Base-by-base conservation (phyloP, 179 eudicot species). In the Beta macrorhiza region DNA sequence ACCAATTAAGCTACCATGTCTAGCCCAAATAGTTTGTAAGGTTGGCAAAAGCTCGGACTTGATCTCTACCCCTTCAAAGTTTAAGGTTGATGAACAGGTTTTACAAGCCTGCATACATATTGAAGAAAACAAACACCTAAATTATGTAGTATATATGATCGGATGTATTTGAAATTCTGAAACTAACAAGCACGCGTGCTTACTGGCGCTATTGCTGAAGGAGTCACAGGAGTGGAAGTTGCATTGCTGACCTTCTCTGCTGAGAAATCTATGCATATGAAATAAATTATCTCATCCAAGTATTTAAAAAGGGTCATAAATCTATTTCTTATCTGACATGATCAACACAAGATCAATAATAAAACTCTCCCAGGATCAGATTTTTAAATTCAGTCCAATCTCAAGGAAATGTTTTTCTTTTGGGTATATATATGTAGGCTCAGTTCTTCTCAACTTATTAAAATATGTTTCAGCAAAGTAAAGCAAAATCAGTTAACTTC, bases 11-110 rank as follows among this genome's bases (percentile, higher is more conserved):
- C 44, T 58, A 47, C 87, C 87, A 2, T 75, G 78, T 76, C 69
- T 85, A 0, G 56, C 77, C 80, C 84, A 69, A 56, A 79, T 65
- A 16, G 82, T 79, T 42, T 75, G 32, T 57, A 85, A 62, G 32
- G 84, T 77, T 45, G 80, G 82, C 49, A 82, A 51, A 25, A 74
- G 64, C 22, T 78, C 77, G 5, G 74, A 29, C 55, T 63, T 82
- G 67, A 85, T 79, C 2, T 78, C 68, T 20, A 78, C 61, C 42
- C 83, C 84, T 75, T 85, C 64, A 57, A 78, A 78, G 17, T 67
- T 61, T 42, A 73, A 52, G 11, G 57, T 73, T 32, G 77, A 25
- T 20, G 71, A 67, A 32, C 72, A 68, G 1, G 4, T 22, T 10
- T 9, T 13, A 53, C 42, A 22, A 11, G 61, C 44, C 76, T 73